A percentile compares a stretch with the other conserved stretches of the same genome.
Conservation (phyloP, 2,329 filamentous ascomycete species). For the Stachybotrys echinatus region DNA sequence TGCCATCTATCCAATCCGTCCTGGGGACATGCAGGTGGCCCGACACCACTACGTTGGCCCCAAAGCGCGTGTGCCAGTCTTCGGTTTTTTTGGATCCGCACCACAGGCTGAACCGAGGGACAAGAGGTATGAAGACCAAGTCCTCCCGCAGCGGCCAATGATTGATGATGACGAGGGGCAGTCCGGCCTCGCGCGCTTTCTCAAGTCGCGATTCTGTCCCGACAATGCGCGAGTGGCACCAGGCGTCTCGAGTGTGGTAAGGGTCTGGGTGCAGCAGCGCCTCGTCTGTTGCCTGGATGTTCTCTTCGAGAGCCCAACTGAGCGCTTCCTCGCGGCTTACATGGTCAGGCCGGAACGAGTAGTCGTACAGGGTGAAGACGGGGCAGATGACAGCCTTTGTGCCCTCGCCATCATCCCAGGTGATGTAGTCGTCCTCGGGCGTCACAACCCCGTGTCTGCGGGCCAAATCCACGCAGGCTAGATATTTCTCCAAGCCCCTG, state of each 20-base stretch:
- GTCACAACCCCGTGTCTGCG: constrained; percentile 46
- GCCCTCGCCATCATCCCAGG: constrained; percentile 44
- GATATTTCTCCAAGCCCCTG: constrained; percentile 48
- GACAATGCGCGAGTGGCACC: constrained; percentile 23
- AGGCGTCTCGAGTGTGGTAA: constrained; percentile 23
- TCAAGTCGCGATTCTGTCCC: constrained; percentile 20
- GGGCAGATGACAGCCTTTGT: constrained; percentile 45
- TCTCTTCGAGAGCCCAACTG: constrained; percentile 27
- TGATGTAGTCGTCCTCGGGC: constrained; percentile 48
- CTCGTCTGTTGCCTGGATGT: constrained; percentile 31
- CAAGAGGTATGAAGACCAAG: constrained; percentile 24
- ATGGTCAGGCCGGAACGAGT: constrained; percentile 45
- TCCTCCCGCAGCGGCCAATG: constrained; percentile 32
- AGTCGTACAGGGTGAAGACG: constrained; percentile 56
- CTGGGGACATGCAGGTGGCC: constrained; percentile 31
- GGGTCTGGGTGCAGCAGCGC: constrained; percentile 29
- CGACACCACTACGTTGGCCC: constrained; percentile 27
- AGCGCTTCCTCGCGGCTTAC: constrained; percentile 39
- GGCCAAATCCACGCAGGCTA: constrained; percentile 47
- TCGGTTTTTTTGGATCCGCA: constrained; percentile 29
- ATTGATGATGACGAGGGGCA: constrained; percentile 26
- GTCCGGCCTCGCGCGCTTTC: constrained; percentile 4
- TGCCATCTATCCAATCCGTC: constrained; percentile 31
- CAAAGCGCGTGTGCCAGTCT: constrained; percentile 28
- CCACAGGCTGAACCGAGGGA: constrained; percentile 32